These are phyloP conservation scores for Adenanthera pavonina DNA, from an alignment of 306 rosid species.

Conservation along the genomic window DNA sequence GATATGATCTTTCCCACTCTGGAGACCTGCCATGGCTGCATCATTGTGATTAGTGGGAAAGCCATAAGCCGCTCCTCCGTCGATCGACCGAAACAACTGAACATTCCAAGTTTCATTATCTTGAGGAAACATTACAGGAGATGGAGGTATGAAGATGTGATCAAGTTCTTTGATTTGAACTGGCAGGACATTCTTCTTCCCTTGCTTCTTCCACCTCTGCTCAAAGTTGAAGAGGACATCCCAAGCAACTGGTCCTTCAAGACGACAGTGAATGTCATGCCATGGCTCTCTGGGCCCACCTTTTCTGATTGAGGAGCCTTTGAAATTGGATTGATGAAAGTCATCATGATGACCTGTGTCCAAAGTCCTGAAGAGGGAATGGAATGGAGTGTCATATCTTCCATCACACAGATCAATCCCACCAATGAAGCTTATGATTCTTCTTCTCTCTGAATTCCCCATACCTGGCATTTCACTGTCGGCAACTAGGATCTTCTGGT, in stretches of 20 bases:
- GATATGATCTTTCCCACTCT: too few species aligned
- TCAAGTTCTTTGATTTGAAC: constrained; percentile 32
- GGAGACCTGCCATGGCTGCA: constrained; percentile 16
- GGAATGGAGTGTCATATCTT: too few species aligned
- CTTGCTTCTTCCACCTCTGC: not conserved
- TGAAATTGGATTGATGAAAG: constrained; percentile 53
- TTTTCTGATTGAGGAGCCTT: constrained; percentile 35
- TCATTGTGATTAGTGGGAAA: constrained; percentile 40
- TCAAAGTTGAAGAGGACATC: too few species aligned
- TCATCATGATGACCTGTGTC: constrained; percentile 44
- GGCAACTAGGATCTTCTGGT: constrained; percentile 60
- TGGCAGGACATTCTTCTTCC: constrained; percentile 41
- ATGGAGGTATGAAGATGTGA: constrained; percentile 39
- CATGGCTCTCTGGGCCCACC: too few species aligned
- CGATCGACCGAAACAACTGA: constrained; percentile 55
- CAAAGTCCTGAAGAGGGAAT: constrained; percentile 51
- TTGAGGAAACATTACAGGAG: constrained; percentile 35
- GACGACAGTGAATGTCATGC: constrained; percentile 42
- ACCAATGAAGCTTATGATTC: constrained; percentile 57
- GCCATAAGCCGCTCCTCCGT: constrained; percentile 54
- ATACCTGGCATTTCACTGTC: constrained; percentile 36
- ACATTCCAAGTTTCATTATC: constrained; percentile 58
- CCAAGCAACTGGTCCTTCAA: too few species aligned
- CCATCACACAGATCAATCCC: too few species aligned
- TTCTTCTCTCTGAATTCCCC: constrained; percentile 42